These are phyloP conservation scores for Linnemannia zychae DNA, from an alignment of 192 early-diverging fungal genomes.

Conservation along the genomic window DNA sequence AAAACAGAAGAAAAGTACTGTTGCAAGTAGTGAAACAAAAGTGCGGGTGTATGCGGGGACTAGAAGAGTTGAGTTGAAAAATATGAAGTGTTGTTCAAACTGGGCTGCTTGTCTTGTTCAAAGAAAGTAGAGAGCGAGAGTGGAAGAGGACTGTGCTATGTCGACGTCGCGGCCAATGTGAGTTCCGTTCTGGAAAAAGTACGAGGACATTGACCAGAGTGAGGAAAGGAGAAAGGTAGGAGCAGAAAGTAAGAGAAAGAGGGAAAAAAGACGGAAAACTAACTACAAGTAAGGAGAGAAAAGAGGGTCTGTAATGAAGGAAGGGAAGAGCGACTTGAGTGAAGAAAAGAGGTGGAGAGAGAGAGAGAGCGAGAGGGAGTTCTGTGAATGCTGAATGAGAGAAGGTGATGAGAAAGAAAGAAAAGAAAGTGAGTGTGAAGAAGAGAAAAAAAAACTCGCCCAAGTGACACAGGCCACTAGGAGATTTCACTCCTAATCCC, in stretches of 20 bases:
- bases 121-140: neutral
- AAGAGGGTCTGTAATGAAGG: neutral
- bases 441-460: neutral
- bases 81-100: neutral
- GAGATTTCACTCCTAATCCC: neutral
- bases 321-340: neutral
- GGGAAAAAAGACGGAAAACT: neutral
- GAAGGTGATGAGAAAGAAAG: neutral
- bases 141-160: constrained; percentile 16
- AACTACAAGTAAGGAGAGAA: too few relatives aligned
- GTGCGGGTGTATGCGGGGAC: neutral
- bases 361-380: neutral
- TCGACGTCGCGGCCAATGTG: constrained; percentile 59
- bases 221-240: neutral
- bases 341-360: neutral
- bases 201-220: constrained; percentile 53
- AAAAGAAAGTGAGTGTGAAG: neutral
- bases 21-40: too few relatives aligned
- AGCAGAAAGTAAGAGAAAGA: neutral
- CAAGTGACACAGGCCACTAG: neutral
- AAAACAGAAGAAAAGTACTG: neutral
- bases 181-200: constrained; percentile 59
- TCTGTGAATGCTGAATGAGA: neutral
- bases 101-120: neutral
- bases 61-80: neutral